A percentile compares a stretch with the other conserved stretches of the same genome.
Conservation (phyloP, 148 eudicot genomes). For the Rhododendron ferrugineum region DNA sequence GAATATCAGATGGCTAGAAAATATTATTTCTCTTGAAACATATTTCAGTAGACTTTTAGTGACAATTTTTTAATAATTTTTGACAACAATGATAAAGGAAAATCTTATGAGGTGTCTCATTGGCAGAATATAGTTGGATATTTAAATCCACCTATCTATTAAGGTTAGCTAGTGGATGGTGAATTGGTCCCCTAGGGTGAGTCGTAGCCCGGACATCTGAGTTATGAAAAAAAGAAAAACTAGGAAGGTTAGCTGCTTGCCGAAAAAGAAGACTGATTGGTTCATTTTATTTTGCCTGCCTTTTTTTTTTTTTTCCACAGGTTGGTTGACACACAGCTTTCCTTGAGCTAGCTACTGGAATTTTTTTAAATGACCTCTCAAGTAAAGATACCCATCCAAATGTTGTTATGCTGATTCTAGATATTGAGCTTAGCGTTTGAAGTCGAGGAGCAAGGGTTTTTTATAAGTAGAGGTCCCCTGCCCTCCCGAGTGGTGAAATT, state of each 20-base stretch:
- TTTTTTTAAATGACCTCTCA: background rate
- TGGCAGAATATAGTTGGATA: background rate
- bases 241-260: background rate
- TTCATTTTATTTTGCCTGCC: background rate
- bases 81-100: too few relatives aligned
- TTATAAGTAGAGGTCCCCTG: background rate
- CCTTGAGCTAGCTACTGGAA: background rate
- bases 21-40: background rate
- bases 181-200: too few relatives aligned
- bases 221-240: too few relatives aligned
- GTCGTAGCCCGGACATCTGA: too few relatives aligned
- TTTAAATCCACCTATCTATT: background rate
- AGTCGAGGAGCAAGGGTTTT: background rate
- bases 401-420: background rate
- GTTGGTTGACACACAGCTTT: background rate
- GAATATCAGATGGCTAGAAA: background rate
- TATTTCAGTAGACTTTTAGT: background rate
- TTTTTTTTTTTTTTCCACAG: background rate
- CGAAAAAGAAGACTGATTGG: background rate
- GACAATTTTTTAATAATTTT: too few relatives aligned
- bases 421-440: background rate
- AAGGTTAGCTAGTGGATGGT: too few relatives aligned
- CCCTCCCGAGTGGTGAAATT: too few relatives aligned
- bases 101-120: too few relatives aligned
- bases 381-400: background rate